Evolutionary conservation across 2,329 filamentous ascomycete genomes (phyloP).

Genomic region (Didymella keratinophila): DNA sequence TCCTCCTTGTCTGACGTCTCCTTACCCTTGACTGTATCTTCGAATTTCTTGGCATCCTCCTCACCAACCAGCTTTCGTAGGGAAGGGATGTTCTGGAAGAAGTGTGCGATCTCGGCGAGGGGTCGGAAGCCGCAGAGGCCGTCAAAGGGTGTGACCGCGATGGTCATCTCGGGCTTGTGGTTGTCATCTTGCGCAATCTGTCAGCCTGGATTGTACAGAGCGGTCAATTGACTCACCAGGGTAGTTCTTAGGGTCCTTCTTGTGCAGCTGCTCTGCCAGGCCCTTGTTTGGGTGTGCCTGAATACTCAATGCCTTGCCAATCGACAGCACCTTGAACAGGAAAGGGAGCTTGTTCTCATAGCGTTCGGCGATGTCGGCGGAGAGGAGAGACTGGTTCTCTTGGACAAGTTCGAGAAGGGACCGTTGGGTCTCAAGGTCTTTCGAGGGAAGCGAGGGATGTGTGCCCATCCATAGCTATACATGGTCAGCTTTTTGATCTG

Average conservation of each 20-base stretch:
- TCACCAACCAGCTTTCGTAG: conserved; percentile 58
- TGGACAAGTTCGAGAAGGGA: conserved; percentile 86
- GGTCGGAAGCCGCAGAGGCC: conserved; percentile 96
- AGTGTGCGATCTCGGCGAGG: conserved; percentile 83
- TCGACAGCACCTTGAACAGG: conserved; percentile 96
- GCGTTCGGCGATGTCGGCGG: conserved; percentile 72
- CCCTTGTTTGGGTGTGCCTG: conserved; percentile 97
- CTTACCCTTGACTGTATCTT: conserved; percentile 60
- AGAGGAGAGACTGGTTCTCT: conserved; percentile 85
- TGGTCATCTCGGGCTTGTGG: conserved; percentile 99
- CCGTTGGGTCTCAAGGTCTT: conserved; percentile 82
- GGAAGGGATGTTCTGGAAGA: conserved; percentile 71
- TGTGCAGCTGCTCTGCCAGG: conserved; percentile 87
- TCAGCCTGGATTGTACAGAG: conserved; percentile 15
- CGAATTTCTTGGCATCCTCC: conserved; percentile 56
- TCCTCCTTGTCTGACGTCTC: conserved; percentile 57
- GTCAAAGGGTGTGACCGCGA: conserved; percentile 95
- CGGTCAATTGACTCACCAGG: conserved; percentile 60
- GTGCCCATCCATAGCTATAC: conserved; percentile 97
- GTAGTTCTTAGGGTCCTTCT: conserved; percentile 89
- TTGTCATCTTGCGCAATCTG: conserved; percentile 75
- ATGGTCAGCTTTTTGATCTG: conserved; percentile 27
- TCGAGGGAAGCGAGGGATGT: conserved; percentile 93
- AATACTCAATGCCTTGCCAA: conserved; percentile 94
- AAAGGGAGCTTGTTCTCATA: conserved; percentile 89